Evolutionary conservation across 805 yeast species (phyloP), one percentile per base, ranked within the genome.

Genomic region (Sugiyamaella boreocaroliniensis): DNA sequence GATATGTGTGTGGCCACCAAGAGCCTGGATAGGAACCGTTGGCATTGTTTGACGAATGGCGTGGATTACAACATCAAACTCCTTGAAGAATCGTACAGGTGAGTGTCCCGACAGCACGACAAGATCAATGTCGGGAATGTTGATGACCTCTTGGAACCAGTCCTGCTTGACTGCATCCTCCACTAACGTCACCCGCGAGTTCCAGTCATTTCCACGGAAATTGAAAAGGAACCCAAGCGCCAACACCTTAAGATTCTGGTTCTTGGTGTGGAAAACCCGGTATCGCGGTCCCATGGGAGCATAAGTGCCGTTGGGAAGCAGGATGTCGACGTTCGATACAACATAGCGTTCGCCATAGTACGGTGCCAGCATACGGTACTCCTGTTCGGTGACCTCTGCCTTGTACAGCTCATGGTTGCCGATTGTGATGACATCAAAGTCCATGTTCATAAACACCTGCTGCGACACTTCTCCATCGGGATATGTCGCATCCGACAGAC

Each of bases 1-100:
- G 14, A 92, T 81, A 65, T 92, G 98, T 29, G 95, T 82, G 68
- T 92, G 98, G 1, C 97, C 98, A 1, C 97, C 98, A 68, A 92
- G 84, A 61, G 85, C 87, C 65, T 89, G 96, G 50, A 92, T 85
- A 0, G 81, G 72, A 0, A 77, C 75, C 29, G 74, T 65, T 5
- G 95, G 92, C 61, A 79, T 85, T 26, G 68, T 70, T 22, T 64
- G 54, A 55, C 97, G 77, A 26, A 92, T 67, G 5, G 66, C 67
- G 0, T 62, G 44, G 58, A 82, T 82, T 42, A 83, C 65, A 2
- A 68, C 53, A 53, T 68, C 68, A 56, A 80, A 63, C 63, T 85
- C 89, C 2, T 64, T 59, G 83, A 83, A 82, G 34, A 68, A 67
- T 51, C 79, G 81, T 29, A 82, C 79, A 0, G 97, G 97, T 15